Percentiles rank a stretch among this genome's conserved stretches.
phyloP scores from a whole-genome alignment of 2,329 filamentous ascomycete genomes.

The Trichoderma gracile region DNA sequence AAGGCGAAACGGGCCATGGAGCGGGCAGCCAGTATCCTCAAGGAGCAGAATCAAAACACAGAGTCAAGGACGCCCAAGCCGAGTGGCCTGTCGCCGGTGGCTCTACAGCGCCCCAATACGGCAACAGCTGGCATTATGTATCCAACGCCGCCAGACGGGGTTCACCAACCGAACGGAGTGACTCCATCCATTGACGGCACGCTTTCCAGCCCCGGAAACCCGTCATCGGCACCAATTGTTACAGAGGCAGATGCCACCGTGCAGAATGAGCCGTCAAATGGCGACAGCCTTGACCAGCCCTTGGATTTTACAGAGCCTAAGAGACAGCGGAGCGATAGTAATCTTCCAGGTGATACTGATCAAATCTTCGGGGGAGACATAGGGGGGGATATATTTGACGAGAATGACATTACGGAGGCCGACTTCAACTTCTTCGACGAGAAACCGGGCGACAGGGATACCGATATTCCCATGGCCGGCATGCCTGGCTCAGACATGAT shows the following conservation, averaged over 20 bases:
- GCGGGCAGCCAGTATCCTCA: slow-evolving; percentile 45
- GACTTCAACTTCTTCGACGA: slow-evolving; percentile 86
- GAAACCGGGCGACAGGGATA: slow-evolving; percentile 46
- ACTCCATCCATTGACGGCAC: slow-evolving; percentile 59
- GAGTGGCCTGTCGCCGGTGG: slow-evolving; percentile 55
- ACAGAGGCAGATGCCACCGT: slow-evolving; percentile 36
- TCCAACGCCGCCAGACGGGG: slow-evolving; percentile 69
- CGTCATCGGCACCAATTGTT: slow-evolving; percentile 34
- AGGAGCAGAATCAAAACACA: slow-evolving; percentile 47
- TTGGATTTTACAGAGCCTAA: slow-evolving; percentile 46
- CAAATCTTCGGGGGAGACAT: slow-evolving; percentile 70
- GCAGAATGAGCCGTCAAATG: slow-evolving; percentile 29
- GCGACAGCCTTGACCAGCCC: slow-evolving; percentile 33
- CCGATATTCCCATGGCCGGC: slow-evolving; percentile 39
- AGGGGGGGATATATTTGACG: slow-evolving; percentile 69
- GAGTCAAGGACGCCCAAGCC: slow-evolving; percentile 46
- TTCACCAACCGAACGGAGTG: slow-evolving; percentile 55
- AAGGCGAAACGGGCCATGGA: slow-evolving; percentile 54
- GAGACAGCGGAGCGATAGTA: slow-evolving; percentile 46
- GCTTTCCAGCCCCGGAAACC: slow-evolving; percentile 57
- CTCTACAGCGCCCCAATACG: slow-evolving; percentile 52
- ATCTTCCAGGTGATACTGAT: slow-evolving; percentile 51
- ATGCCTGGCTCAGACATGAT: slow-evolving; percentile 27
- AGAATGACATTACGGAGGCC: slow-evolving; percentile 74
- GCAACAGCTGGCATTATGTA: slow-evolving; percentile 60